phyloP scores from a whole-genome alignment of 805 yeast species.

The Nakazawaea sp. region DNA sequence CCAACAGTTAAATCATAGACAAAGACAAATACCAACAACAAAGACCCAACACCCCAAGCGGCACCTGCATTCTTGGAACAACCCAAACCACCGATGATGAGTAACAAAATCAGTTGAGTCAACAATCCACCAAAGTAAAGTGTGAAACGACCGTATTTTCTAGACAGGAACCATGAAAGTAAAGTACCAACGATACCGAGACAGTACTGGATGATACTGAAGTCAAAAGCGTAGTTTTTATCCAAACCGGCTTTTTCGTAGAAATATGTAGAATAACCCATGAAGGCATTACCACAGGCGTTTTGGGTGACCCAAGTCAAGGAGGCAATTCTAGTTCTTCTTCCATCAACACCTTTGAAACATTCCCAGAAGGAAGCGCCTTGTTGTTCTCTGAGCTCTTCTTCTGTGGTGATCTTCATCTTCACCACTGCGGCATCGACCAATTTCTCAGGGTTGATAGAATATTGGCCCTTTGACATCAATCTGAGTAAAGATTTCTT shows the following conservation, averaged over 20 bases:
- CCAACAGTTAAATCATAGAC: constrained; percentile 37
- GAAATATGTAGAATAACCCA: constrained; percentile 46
- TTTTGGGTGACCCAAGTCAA: constrained; percentile 39
- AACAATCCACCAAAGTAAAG: constrained; percentile 33
- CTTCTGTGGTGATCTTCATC: constrained; percentile 37
- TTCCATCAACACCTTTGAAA: constrained; percentile 36
- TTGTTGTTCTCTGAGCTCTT: constrained; percentile 14
- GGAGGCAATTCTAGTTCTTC: constrained; percentile 46
- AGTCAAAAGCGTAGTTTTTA: constrained; percentile 34
- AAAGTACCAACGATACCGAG: constrained; percentile 39
- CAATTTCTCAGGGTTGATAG: background rate
- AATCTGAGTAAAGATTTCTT: constrained; percentile 30
- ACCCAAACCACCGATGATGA: constrained; percentile 38
- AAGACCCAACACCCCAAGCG: constrained; percentile 40
- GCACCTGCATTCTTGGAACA: constrained; percentile 11
- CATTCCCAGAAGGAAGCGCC: constrained; percentile 28
- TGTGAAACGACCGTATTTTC: constrained; percentile 32
- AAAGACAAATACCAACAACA: constrained; percentile 38
- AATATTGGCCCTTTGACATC: background rate
- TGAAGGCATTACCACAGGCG: constrained; percentile 36
- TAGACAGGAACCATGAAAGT: constrained; percentile 35
- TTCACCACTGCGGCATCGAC: constrained; percentile 31
- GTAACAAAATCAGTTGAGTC: constrained; percentile 22
- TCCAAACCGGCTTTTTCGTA: constrained; percentile 42
- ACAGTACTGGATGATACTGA: constrained; percentile 37